Base-by-base conservation (phyloP, 495 filamentous ascomycete genomes). In the Talaromyces ruber region DNA sequence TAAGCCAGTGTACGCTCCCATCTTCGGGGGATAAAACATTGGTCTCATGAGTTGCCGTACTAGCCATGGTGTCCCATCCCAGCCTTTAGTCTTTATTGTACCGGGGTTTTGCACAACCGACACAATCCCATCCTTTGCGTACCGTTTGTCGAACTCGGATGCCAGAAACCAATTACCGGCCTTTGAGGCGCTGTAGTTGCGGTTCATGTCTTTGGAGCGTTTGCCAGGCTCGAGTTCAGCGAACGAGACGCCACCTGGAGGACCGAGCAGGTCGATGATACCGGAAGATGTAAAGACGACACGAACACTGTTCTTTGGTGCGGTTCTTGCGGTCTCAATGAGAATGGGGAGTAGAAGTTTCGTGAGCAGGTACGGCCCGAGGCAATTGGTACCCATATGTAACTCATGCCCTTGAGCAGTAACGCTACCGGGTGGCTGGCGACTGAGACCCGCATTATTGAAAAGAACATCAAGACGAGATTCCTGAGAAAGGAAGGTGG, bases 391-490 rank as follows among this genome's bases (percentile, higher is more conserved):
- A 8, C 68, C 74, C 21, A 80, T 66, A 60, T 81, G 72, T 3
- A 81, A 63, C 51, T 83, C 81, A 62, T 77, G 69, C 25, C 72
- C 74, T 68, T 78, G 64, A 2, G 47, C 57, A n/a, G 70, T 68
- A 16, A 66, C 68, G 25, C 61, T 71, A 28, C 73, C 81, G 1
- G 14, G 37, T 2, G 79, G 76, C 0, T 74, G 72, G 16, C 62
- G 58, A 71, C 76, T 76, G 43, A 84, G 72, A 24, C 72, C 82
- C 9, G 81, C 81, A 67, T 84, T 84, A 62, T 81, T 76, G 26
- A 71, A 66, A 21, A 84, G 69, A 53, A 81, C 74, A 70, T 84
- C 74, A 28, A 84, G 72, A 4, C 71, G 63, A 2, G 58, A 32
- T 62, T 84, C 79, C 43, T 67, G 68, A 1, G 18, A 12, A n/a